Percentiles rank a stretch among this genome's conserved stretches.
phyloP scores from a whole-genome alignment of 1,284 basidiomycete genomes.

The Thecaphora thlaspeos region DNA sequence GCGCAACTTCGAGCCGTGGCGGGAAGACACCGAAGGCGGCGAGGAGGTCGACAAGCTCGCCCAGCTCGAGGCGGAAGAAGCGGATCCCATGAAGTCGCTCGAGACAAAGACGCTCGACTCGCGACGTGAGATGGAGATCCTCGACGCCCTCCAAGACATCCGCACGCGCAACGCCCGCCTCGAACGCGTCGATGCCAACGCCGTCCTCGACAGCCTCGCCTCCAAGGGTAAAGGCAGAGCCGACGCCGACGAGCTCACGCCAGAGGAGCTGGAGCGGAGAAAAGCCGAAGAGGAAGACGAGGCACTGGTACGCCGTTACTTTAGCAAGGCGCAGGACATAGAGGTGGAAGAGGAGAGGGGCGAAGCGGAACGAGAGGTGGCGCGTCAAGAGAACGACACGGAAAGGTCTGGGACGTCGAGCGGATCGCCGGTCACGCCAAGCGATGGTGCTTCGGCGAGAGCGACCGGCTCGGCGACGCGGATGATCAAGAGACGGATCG shows the following conservation, averaged over 20 bases:
- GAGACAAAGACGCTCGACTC: slow-evolving; percentile 88
- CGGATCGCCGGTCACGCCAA: slow-evolving; percentile 10
- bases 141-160: slow-evolving; percentile 94
- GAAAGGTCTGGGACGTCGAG: slow-evolving; percentile 41
- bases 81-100: slow-evolving; percentile 93
- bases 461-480: slow-evolving; percentile 15
- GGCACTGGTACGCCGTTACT: slow-evolving; percentile 77
- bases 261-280: slow-evolving; percentile 54
- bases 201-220: slow-evolving; percentile 29
- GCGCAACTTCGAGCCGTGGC: slow-evolving; percentile 55
- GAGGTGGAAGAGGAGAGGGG: slow-evolving; percentile 11
- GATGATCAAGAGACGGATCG: slow-evolving; percentile 14
- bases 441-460: slow-evolving; percentile 15
- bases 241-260: slow-evolving; percentile 5
- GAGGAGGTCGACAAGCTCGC: slow-evolving; percentile 25
- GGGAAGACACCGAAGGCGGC: slow-evolving; percentile 34
- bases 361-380: slow-evolving; percentile 14
- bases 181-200: slow-evolving; percentile 64
- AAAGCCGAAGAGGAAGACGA: slow-evolving; percentile 87
- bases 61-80: slow-evolving; percentile 60
- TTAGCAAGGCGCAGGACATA: slow-evolving; percentile 67
- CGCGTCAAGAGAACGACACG: slow-evolving; percentile 6
- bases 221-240: slow-evolving; percentile 18
- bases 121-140: slow-evolving; percentile 96
- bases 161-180: slow-evolving; percentile 86